Percentiles rank a stretch among this genome's conserved stretches.
Conservation (phyloP, 768 basidiomycete genomes). For the Suillus americanus region DNA sequence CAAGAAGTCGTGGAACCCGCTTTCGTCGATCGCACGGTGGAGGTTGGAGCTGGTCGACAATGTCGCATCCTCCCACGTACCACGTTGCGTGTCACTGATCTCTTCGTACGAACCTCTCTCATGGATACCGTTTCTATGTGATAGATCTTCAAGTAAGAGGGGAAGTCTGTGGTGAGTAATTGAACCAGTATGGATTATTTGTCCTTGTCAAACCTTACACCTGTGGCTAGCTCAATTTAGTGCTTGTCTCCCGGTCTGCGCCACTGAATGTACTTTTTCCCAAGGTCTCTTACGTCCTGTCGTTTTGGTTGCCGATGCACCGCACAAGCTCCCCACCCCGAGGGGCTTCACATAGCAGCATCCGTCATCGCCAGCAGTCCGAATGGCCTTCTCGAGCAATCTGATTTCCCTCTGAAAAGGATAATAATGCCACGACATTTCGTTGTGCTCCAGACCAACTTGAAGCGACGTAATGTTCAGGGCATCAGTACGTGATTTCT, state of each 20-base stretch:
- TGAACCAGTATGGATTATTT: conserved; percentile 10
- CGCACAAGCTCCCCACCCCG: conserved; percentile 11
- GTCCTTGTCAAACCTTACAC: conserved; percentile 16
- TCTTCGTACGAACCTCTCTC: neutral
- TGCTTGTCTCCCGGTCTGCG: neutral
- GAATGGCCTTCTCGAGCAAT: neutral
- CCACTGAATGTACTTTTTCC: conserved; percentile 20
- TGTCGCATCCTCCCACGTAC: conserved; percentile 2
- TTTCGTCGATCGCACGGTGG: neutral
- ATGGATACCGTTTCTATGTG: neutral
- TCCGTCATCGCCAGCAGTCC: conserved; percentile 15
- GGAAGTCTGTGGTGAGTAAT: conserved; percentile 15
- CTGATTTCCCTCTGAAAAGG: neutral
- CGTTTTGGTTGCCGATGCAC: neutral
- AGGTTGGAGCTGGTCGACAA: neutral
- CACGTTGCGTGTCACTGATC: neutral
- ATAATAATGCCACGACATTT: neutral
- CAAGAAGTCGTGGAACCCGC: conserved; percentile 1
- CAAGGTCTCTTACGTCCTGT: conserved; percentile 5
- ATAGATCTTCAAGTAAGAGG: neutral
- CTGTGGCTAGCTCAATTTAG: neutral
- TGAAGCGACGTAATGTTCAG: neutral
- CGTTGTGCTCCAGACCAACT: neutral
- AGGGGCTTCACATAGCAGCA: conserved; percentile 19
- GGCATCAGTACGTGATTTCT: neutral